A percentile compares a stretch with the other conserved stretches of the same genome.
Conservation (phyloP, 768 basidiomycete genomes). For the Tricholomella constricta region DNA sequence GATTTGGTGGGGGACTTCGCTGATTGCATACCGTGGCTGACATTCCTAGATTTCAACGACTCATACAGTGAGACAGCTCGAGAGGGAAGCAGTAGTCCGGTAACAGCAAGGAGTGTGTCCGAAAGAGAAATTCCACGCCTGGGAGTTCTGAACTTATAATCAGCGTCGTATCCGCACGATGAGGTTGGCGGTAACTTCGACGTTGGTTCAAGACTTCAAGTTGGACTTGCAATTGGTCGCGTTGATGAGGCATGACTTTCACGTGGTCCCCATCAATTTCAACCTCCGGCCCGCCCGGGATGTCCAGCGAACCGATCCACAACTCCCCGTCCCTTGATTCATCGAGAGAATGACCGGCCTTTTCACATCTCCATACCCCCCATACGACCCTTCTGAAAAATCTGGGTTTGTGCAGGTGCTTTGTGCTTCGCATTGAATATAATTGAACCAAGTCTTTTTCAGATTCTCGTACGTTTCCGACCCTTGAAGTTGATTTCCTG, state of each 20-base stretch:
- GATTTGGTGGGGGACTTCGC: neutral
- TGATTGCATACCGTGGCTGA: neutral
- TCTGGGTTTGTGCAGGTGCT: conserved; percentile 45
- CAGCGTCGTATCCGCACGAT: too few relatives aligned
- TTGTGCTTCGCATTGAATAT: neutral
- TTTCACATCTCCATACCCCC: conserved; percentile 60
- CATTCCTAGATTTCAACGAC: neutral
- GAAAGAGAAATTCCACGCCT: too few relatives aligned
- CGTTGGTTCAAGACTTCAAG: too few relatives aligned
- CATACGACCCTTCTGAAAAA: conserved; percentile 76
- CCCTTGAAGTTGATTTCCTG: neutral
- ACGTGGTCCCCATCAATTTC: too few relatives aligned
- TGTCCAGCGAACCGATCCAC: too few relatives aligned
- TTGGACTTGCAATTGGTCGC: too few relatives aligned
- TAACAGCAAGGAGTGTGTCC: too few relatives aligned
- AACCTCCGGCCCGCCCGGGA: too few relatives aligned
- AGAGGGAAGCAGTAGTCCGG: neutral
- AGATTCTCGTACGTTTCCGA: conserved; percentile 63
- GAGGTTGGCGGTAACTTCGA: too few relatives aligned
- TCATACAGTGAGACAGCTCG: too few relatives aligned
- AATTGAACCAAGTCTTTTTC: conserved; percentile 4
- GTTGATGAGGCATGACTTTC: conserved; percentile 11
- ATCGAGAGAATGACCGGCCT: neutral
- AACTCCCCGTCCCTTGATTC: too few relatives aligned
- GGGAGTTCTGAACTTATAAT: too few relatives aligned